Conservation (phyloP, 352 stramenopile species). For the Pythium brachiatum region DNA sequence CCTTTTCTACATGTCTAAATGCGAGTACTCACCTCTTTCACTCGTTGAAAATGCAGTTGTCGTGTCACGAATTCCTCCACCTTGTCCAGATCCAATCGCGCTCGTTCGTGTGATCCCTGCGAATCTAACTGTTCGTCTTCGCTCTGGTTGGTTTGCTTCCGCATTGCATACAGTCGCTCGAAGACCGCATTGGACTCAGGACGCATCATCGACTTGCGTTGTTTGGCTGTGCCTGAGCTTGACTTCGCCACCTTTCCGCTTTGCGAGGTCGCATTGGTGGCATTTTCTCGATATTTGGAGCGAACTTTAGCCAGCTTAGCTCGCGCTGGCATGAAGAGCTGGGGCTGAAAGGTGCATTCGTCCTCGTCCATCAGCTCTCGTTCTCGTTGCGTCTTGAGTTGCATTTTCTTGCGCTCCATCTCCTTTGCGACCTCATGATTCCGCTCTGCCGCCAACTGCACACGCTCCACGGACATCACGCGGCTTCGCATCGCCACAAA, state of each 20-base stretch:
- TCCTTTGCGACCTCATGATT: constrained; percentile 33
- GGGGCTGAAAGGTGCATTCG: constrained; percentile 40
- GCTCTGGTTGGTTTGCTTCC: neutral
- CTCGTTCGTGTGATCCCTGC: neutral
- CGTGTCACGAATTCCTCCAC: constrained; percentile 11
- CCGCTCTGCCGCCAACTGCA: constrained; percentile 33
- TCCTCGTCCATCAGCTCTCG: constrained; percentile 23
- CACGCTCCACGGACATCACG: constrained; percentile 18
- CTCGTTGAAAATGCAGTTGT: constrained; percentile 10
- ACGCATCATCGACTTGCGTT: neutral
- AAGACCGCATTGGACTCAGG: constrained; percentile 4
- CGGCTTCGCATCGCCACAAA: constrained; percentile 21
- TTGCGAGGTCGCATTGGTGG: neutral
- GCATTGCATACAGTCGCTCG: constrained; percentile 11
- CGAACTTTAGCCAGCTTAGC: neutral
- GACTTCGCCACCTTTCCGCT: too few species aligned
- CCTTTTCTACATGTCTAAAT: neutral
- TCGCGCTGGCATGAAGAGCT: constrained; percentile 17
- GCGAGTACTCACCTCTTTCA: constrained; percentile 5
- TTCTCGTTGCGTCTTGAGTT: constrained; percentile 27
- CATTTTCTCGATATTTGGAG: constrained; percentile 1
- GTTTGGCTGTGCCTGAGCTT: neutral
- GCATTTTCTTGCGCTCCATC: constrained; percentile 37
- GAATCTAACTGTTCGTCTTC: neutral
- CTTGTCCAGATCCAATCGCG: neutral